Evolutionary conservation across 352 stramenopile genomes (phyloP).

Genomic region (Phytophthora boehmeriae): DNA sequence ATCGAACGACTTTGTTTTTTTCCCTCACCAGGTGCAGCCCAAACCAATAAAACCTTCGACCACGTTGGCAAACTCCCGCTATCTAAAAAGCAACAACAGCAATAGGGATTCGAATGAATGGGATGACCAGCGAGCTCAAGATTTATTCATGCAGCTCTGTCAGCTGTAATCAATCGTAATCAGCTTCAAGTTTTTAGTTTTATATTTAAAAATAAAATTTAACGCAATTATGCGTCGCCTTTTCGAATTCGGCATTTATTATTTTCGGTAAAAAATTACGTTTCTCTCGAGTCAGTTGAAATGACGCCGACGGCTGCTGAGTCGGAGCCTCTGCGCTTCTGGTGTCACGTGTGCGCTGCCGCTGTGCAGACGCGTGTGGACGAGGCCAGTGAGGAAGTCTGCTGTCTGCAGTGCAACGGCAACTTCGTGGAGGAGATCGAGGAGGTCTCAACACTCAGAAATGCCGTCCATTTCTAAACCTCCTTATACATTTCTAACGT

Average conservation of each 20-base stretch:
- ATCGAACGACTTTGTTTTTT: no score
- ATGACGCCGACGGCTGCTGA: slow-evolving; percentile 10
- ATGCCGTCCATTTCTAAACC: not conserved
- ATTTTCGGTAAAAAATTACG: no score
- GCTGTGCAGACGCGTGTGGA: slow-evolving; percentile 67
- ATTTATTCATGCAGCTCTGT: slow-evolving; percentile 76
- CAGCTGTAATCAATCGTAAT: slow-evolving; percentile 35
- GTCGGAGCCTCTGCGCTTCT: slow-evolving; percentile 54
- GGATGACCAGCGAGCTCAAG: slow-evolving; percentile 59
- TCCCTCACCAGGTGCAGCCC: slow-evolving; percentile 7
- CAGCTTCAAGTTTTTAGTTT: slow-evolving; percentile 19
- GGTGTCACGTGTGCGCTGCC: slow-evolving; percentile 81
- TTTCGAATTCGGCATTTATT: no score
- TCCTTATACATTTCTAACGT: not conserved
- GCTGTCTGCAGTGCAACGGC: slow-evolving; percentile 67
- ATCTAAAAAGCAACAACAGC: not conserved
- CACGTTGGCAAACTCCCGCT: not conserved
- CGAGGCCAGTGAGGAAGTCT: slow-evolving; percentile 65
- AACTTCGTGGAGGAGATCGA: slow-evolving; percentile 91
- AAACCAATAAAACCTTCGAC: slow-evolving; percentile 12
- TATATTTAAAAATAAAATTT: no score
- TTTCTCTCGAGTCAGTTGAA: no score
- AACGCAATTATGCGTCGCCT: no score
- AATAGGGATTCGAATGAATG: slow-evolving; percentile 35
- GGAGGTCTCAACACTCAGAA: slow-evolving; percentile 34